Evolutionary conservation across 1,139 yeast species (phyloP), one percentile per base, ranked within the genome.

Genomic region (Suhomyces yuchorum): DNA sequence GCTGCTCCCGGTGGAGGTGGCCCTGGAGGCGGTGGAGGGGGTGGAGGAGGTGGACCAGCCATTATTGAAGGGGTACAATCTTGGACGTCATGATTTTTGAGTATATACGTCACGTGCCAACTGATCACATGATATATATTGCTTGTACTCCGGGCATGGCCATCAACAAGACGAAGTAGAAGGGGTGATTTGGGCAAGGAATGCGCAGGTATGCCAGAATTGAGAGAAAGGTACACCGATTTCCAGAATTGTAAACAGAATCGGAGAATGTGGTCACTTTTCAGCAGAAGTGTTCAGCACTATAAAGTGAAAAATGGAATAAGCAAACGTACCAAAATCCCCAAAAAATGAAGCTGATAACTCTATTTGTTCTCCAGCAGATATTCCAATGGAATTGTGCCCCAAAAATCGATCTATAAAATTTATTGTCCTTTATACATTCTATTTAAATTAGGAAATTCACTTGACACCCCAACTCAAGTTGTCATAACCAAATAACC

Each of bases 401-500:
- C 7, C 37, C 18, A 19, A 18, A 2, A 8, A 34, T 26, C 14
- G 37, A 14, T 30, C 34, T 34, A 34, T 34, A 18, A 15, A 15
- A 8, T 19, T 11, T 34, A 18, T 19, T 34, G 23, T 34, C 11
- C 24, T 18, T 12, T 18, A 18, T 17, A 14, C 18, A 34, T 20
- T 19, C 37, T 20, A 12, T 18, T 17, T 18, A n/a, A 23, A 37
- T 32, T n/a, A 22, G 32, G 14, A 24, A 26, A 19, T n/a, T 34
- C 59, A 72, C 52, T 70, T 71, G n/a, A 73, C 76, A 8, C 73
- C 71, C 73, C 77, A 74, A 3, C 68, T 71, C 52, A 87, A 73
- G 62, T 93, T 93, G 65, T 93, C 99, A 56, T 85, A 85, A 8
- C 97, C 97, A 68, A 91, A 93, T 14, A 93, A 65, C 75, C 93